Conservation (phyloP, 129 eudicot genomes). For the Saposhnikovia divaricata region DNA sequence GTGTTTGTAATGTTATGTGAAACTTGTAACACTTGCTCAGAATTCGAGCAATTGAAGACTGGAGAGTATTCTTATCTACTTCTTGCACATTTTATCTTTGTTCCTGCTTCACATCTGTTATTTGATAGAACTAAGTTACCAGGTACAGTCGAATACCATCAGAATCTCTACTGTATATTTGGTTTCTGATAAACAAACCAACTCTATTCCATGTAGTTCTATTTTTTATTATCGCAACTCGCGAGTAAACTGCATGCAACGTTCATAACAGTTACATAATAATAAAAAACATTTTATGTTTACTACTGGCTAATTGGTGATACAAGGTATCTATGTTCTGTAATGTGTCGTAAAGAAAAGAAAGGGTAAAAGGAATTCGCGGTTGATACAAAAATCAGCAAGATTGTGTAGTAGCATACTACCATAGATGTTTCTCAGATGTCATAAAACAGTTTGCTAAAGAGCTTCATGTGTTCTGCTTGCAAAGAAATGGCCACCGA, state of each 20-base stretch:
- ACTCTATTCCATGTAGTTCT: not conserved
- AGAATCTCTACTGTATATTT: not conserved
- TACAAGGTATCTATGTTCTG: no score
- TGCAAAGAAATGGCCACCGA: slow-evolving; percentile 68
- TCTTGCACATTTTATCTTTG: not conserved
- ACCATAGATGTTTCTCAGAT: slow-evolving; percentile 30
- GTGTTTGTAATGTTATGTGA: not conserved
- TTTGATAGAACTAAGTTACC: not conserved
- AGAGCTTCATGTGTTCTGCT: slow-evolving; percentile 72
- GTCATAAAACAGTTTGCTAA: slow-evolving; percentile 56
- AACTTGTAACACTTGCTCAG: not conserved
- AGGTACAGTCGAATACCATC: not conserved
- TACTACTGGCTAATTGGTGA: not conserved
- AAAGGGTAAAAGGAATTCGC: not conserved
- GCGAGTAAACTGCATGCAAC: not conserved
- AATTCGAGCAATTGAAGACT: not conserved
- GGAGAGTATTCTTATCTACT: not conserved
- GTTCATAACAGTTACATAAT: not conserved
- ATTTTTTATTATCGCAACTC: not conserved
- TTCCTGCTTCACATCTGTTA: not conserved
- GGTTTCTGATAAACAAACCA: not conserved
- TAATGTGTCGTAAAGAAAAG: no score
- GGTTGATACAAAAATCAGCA: not conserved
- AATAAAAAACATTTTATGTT: no score
- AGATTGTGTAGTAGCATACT: not conserved